Base-by-base conservation (phyloP, 306 rosid species). In the Medicago arabica region DNA sequence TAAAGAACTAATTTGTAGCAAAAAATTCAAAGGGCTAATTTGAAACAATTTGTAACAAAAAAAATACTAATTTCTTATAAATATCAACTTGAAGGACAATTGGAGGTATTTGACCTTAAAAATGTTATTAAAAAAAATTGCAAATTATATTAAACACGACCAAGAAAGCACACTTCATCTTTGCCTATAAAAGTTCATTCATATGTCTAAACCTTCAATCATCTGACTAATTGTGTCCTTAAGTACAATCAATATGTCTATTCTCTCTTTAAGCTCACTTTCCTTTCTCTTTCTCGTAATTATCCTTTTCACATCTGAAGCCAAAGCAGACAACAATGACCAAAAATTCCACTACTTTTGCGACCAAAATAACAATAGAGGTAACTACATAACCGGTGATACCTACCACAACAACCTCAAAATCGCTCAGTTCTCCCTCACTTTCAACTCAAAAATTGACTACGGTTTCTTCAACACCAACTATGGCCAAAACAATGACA, bases 341-440 rank as follows among this genome's bases (percentile, higher is more conserved):
- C 6, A 21, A 57, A 57, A 23, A 0, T 23, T 21, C 3, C 64
- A 58, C 16, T 58, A 9, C 64, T 58, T 58, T 28, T 58, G 64
- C 23, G 64, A 58, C 64, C 64, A 58, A 9, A 58, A 58, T 13
- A 58, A 58, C 64, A 16, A 58, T 28, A 58, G 64, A 23, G 64
- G 38, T 58, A 58, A 4, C 16, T 19, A 21, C 64, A 58, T 4
- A 58, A 9, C 36, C 64, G 25, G 25, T 4, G 13, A 15, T 23
- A 10, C 64, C n/a, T 25, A 59, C 65, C 2, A 5, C 9, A 23
- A 59, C n/a, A 59, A 59, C 65, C 65, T 59, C 40, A 59, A 21
- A 57, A 0, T 17, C 15, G 34, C n/a, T 57, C 10, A 21, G 0
- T 0, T 21, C 0, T 6, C 0, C 3, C n/a, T 57, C 15, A 21